A percentile compares a stretch with the other conserved stretches of the same genome.
Conservation (phyloP, 2,329 filamentous ascomycete species). For the Talaromyces amestolkiae region DNA sequence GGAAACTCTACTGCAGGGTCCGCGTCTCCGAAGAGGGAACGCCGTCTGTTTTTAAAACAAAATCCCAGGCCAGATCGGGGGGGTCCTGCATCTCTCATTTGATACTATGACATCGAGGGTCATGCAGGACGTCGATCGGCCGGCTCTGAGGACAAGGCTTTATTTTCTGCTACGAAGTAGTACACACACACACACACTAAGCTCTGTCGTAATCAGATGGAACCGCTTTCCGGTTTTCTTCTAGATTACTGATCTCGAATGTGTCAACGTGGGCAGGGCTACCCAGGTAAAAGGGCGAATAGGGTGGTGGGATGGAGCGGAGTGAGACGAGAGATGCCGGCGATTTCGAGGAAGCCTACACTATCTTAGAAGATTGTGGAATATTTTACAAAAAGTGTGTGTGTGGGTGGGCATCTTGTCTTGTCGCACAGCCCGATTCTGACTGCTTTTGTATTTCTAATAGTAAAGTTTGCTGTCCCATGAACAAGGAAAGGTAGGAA, state of each 20-base stretch:
- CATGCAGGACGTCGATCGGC: constrained; percentile 47
- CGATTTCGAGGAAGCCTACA: constrained; percentile 23
- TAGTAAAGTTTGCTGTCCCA: constrained; percentile 15
- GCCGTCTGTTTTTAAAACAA: constrained; percentile 21
- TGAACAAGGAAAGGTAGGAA: constrained; percentile 18
- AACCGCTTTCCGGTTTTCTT: constrained; percentile 12
- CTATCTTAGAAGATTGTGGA: constrained; percentile 22
- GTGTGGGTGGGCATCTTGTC: constrained; percentile 24
- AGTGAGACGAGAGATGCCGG: not conserved
- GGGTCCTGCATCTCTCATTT: constrained; percentile 43
- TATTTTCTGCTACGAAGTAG: constrained; percentile 10
- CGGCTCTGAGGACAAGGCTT: constrained; percentile 36
- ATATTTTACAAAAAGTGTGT: constrained; percentile 1
- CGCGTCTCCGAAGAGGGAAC: constrained; percentile 18
- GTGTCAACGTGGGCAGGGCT: constrained; percentile 12
- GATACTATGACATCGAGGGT: constrained; percentile 40
- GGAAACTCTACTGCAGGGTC: constrained; percentile 21
- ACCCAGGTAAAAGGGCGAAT: constrained; percentile 5
- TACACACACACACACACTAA: not conserved
- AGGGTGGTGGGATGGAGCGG: not conserved
- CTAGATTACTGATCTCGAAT: constrained; percentile 10
- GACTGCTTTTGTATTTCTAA: constrained; percentile 7
- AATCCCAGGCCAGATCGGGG: constrained; percentile 23
- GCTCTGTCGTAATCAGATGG: not conserved
- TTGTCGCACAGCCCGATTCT: constrained; percentile 23